Conservation (phyloP, 352 stramenopile genomes). For the Phytopythium sindhum region DNA sequence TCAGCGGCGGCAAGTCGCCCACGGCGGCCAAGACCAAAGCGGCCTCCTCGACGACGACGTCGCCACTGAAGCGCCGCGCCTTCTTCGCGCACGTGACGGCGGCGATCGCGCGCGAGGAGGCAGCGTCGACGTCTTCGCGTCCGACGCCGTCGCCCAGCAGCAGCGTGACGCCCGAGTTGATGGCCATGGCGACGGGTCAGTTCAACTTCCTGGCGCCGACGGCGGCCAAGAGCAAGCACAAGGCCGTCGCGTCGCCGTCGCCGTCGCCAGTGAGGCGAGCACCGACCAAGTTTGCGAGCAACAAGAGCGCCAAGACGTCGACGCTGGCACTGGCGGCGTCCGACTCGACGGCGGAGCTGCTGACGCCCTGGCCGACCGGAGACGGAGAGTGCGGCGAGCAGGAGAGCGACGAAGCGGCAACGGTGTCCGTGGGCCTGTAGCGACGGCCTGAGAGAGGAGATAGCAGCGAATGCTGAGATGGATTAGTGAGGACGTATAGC, state of each 20-base stretch:
- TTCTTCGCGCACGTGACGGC: conserved; percentile 38
- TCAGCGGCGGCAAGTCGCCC: conserved; percentile 11
- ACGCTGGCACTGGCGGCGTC: neutral
- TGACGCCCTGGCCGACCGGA: conserved; percentile 4
- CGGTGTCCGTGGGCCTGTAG: neutral
- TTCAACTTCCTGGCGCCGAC: conserved; percentile 36
- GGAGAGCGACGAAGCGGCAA: neutral
- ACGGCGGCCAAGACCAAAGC: neutral
- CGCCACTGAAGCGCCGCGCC: conserved; percentile 42
- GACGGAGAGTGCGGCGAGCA: neutral
- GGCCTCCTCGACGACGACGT: conserved; percentile 9
- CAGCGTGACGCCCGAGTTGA: conserved; percentile 18
- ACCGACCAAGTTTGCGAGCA: neutral
- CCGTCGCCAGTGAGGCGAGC: neutral
- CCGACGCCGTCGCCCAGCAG: conserved; percentile 5
- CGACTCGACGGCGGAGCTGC: conserved; percentile 5
- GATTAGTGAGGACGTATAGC: neutral
- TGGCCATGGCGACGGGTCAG: conserved; percentile 37
- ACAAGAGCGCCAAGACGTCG: neutral
- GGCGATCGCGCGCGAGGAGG: conserved; percentile 19
- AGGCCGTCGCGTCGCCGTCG: neutral
- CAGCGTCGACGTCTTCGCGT: conserved; percentile 7
- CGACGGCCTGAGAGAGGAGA: neutral
- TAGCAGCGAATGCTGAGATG: neutral
- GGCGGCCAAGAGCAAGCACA: neutral